Evolutionary conservation across 805 yeast genomes (phyloP), one percentile per base, ranked within the genome.

Genomic region (Candida montana): DNA sequence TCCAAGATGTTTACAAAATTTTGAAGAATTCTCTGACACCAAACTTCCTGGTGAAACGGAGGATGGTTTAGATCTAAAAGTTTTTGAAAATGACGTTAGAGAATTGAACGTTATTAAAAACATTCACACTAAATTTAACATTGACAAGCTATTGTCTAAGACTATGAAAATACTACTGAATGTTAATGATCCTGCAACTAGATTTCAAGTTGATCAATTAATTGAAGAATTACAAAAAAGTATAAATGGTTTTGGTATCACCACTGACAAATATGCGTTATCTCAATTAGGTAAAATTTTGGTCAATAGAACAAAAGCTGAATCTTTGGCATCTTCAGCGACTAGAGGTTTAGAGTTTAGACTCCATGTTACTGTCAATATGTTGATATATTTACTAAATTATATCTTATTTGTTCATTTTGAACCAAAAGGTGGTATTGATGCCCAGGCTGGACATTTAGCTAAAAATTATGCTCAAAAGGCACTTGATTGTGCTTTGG

Each of bases 41-140:
- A 62, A 62, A 43, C 46, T 69, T 6, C 79, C 79, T 0, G 58
- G 65, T 10, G 62, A 41, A 11, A 37, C 45, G 6, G 52, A 49
- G 24, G 56, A 51, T 27, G 48, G 47, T 5, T 24, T 37, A 11
- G 46, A 52, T 13, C 47, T 58, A 3, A 51, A 45, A 16, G 43
- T 44, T 20, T 53, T 55, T 28, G 42, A 46, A 19, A 41, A 51
- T 39, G 70, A 68, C 50, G 45, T 61, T 29, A 64, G 62, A 46
- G 81, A 75, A 48, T 58, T 72, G 30, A 60, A 69, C 18, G 73
- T 75, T 23, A 74, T 75, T 8, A 63, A 67, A 37, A 70, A 71
- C 52, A 68, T 71, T 32, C 70, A 71, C 19, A 65, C 68, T 21
- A 73, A 75, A 35, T 67, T 68, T 42, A 65, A 67, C 32, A 67